Evolutionary conservation across 371 early-diverging fungal genomes (phyloP).

Genomic region (Mucor irregularis): DNA sequence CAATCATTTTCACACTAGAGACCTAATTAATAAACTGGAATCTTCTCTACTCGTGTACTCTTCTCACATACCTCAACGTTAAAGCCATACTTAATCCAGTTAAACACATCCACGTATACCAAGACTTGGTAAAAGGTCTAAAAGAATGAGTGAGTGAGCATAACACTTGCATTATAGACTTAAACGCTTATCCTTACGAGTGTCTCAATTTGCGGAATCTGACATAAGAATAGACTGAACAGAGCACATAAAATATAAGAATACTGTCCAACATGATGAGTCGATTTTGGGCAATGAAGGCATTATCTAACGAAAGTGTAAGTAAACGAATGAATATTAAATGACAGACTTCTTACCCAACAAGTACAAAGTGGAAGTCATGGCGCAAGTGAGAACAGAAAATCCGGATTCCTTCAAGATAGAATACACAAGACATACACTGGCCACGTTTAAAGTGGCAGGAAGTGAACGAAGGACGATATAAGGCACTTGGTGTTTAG

Average conservation of each 20-base stretch:
- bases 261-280: conserved; percentile 89
- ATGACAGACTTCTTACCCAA: conserved; percentile 52
- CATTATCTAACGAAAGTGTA: conserved; percentile 84
- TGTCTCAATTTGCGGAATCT: conserved; percentile 68
- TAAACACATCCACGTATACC: conserved; percentile 73
- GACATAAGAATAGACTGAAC: conserved; percentile 76
- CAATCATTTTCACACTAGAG: conserved; percentile 85
- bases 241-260: conserved; percentile 80
- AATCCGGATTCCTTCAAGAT: conserved; percentile 75
- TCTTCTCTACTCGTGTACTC: background rate
- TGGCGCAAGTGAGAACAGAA: conserved; percentile 63
- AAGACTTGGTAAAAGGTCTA: conserved; percentile 60
- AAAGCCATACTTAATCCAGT: conserved; percentile 72
- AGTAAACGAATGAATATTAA: conserved; percentile 23
- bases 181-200: conserved; percentile 15
- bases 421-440: conserved; percentile 77
- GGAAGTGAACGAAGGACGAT: conserved; percentile 80
- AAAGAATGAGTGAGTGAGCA: conserved; percentile 58
- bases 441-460: conserved; percentile 71
- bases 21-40: conserved; percentile 36
- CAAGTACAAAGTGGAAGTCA: conserved; percentile 65
- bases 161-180: conserved; percentile 23
- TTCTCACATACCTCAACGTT: conserved; percentile 9
- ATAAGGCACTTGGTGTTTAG: conserved; percentile 77
- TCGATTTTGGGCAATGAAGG: conserved; percentile 85